Base-by-base conservation (phyloP, 495 filamentous ascomycete genomes). In the Annulohypoxylon maeteangense region DNA sequence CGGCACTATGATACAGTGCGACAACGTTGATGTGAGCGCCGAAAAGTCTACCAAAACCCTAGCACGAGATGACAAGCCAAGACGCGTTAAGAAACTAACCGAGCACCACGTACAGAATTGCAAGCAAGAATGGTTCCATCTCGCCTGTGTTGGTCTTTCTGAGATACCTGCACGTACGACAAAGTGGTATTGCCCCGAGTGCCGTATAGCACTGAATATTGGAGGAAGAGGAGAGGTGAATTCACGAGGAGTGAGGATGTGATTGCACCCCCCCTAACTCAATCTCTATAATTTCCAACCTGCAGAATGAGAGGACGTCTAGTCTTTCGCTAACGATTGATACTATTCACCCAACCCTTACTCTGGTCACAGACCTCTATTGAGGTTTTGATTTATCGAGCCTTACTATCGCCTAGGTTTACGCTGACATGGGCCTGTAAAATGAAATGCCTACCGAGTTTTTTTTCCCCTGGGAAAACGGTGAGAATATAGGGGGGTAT, bases 131-230 rank as follows among this genome's bases (percentile, higher is more conserved):
- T 98, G 95, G 95, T 98, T 98, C 81, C 95, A 98, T 78, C 88
- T 98, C 23, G 87, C 90, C 64, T 98, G 95, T 69, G 90, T 98
- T 38, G 92, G 90, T 25, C 81, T 98, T 36, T 83, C 85, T 1
- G 90, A 92, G 55, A 87, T 91, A 59, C 94, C 92, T 23, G 86
- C 88, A 8, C 85, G 92, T 20, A 91, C 90, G 55, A 91, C 89
- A 10, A 96, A 96, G 82, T 98, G 95, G 95, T 98, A 93, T 76
- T 98, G 95, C 78, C 95, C 95, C 5, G 91, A 94, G 10, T 97
- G 94, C 75, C 86, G 92, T 31, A 82, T 88, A 55, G 83, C 87
- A 65, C 84, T 94, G 36, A 87, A 88, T 48, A 91, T 87, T 56
- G 86, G 85, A 38, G 84, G 84, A 76, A 84, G 82, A 71, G 86